phyloP scores from a whole-genome alignment of 192 early-diverging fungal species.

The Diversispora eburnea region DNA sequence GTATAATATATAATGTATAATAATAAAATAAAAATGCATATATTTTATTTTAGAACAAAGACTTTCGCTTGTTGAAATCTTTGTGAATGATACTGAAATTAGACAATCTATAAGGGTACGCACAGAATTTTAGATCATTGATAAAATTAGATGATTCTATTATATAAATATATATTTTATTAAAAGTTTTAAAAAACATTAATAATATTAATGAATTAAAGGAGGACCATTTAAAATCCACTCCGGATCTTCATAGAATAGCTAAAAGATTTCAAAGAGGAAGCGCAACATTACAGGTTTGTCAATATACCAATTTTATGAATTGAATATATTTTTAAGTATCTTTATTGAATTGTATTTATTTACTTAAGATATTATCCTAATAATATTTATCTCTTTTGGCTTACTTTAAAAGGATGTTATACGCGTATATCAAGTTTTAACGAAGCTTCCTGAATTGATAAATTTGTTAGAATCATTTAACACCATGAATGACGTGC shows the following conservation, averaged over 20 bases:
- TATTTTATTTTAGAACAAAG: constrained; percentile 50
- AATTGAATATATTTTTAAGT: too few relatives aligned
- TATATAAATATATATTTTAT: too few relatives aligned
- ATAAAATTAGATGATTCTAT: too few relatives aligned
- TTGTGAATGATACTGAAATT: constrained; percentile 53
- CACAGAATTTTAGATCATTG: not conserved
- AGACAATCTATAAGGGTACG: constrained; percentile 27
- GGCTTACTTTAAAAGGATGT: constrained; percentile 58
- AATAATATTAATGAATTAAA: constrained; percentile 47
- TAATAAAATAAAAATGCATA: not conserved
- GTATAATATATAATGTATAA: too few relatives aligned
- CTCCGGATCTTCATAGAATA: constrained; percentile 89
- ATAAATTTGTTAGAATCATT: constrained; percentile 51
- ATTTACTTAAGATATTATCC: too few relatives aligned
- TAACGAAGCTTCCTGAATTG: constrained; percentile 65
- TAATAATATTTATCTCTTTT: too few relatives aligned
- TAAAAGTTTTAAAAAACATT: not conserved
- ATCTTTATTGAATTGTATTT: too few relatives aligned
- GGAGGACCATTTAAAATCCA: constrained; percentile 69
- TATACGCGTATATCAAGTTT: constrained; percentile 84
- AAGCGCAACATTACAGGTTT: constrained; percentile 64
- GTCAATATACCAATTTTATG: constrained; percentile 2
- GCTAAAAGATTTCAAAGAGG: constrained; percentile 79
- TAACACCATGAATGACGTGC: constrained; percentile 36
- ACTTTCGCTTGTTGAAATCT: constrained; percentile 81